Conservation (phyloP, 2,329 filamentous ascomycete genomes). For the Gaeumannomyces tritici region DNA sequence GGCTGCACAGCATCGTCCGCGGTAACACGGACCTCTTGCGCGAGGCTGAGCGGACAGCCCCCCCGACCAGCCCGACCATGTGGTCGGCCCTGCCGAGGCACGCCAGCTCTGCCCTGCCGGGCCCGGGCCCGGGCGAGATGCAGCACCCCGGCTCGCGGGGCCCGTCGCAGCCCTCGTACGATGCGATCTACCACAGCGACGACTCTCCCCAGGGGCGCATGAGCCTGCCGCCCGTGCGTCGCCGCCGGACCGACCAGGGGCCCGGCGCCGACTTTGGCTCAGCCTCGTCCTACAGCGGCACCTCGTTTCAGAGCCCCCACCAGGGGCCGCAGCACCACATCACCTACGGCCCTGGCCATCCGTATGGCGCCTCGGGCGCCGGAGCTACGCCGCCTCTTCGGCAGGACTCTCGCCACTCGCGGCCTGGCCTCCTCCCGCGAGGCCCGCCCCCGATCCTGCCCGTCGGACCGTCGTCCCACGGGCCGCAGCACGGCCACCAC, state of each 20-base stretch:
- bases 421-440: slow-evolving; percentile 1
- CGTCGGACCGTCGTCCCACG: neutral
- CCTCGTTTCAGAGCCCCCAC: slow-evolving; percentile 27
- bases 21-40: slow-evolving; percentile 48
- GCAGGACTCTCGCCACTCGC: neutral
- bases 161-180: slow-evolving; percentile 10
- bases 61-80: slow-evolving; percentile 19
- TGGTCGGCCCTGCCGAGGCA: slow-evolving; percentile 1
- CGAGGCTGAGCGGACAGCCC: slow-evolving; percentile 40
- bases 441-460: neutral
- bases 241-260: slow-evolving; percentile 19
- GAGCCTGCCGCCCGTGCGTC: slow-evolving; percentile 7
- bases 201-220: slow-evolving; percentile 7
- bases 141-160: slow-evolving; percentile 18
- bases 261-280: slow-evolving; percentile 24
- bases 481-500: neutral
- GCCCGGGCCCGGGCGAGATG: slow-evolving; percentile 10
- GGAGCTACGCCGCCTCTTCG: slow-evolving; percentile 22
- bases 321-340: slow-evolving; percentile 29
- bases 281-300: slow-evolving; percentile 4
- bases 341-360: slow-evolving; percentile 22
- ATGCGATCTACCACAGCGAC: slow-evolving; percentile 12
- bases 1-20: slow-evolving; percentile 56
- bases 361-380: slow-evolving; percentile 23
- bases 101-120: slow-evolving; percentile 9